Evolutionary conservation across 768 basidiomycete genomes (phyloP).

Genomic region (Coprinopsis strossmayeri): DNA sequence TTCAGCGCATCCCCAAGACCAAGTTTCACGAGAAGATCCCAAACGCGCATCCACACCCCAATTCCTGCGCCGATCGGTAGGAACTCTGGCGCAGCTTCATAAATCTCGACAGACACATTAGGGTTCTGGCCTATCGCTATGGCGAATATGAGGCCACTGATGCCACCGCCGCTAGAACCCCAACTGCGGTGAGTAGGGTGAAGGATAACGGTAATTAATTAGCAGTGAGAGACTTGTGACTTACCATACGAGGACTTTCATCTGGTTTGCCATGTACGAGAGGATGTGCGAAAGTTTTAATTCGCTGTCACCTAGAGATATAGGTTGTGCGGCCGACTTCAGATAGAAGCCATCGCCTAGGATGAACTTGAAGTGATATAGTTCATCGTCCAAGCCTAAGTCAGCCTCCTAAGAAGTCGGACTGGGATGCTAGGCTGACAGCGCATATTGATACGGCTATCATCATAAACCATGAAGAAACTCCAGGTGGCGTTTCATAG

Average conservation of each 20-base stretch:
- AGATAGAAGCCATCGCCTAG: too few relatives aligned
- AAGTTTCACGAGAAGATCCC: slow-evolving; percentile 33
- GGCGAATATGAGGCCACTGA: slow-evolving; percentile 32
- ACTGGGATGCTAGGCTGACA: too few relatives aligned
- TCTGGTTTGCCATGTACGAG: neutral
- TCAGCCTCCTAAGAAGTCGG: too few relatives aligned
- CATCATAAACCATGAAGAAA: too few relatives aligned
- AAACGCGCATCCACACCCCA: slow-evolving; percentile 32
- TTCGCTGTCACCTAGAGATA: neutral
- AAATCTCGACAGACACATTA: slow-evolving; percentile 29
- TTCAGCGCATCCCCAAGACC: slow-evolving; percentile 31
- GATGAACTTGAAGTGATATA: too few relatives aligned
- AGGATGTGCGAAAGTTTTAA: neutral
- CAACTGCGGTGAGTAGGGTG: too few relatives aligned
- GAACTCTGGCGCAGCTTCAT: slow-evolving; percentile 33
- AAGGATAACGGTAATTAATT: neutral
- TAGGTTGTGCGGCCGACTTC: neutral
- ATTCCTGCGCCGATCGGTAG: slow-evolving; percentile 40
- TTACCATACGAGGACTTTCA: neutral
- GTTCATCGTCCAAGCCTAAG: too few relatives aligned
- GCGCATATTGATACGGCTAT: too few relatives aligned
- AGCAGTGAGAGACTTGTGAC: neutral
- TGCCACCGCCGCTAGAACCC: slow-evolving; percentile 35
- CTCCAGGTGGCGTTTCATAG: too few relatives aligned
- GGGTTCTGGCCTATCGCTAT: slow-evolving; percentile 21